Evolutionary conservation across 2,329 filamentous ascomycete species (phyloP), one percentile per base, ranked within the genome.

Genomic region (Aureobasidium sp.): DNA sequence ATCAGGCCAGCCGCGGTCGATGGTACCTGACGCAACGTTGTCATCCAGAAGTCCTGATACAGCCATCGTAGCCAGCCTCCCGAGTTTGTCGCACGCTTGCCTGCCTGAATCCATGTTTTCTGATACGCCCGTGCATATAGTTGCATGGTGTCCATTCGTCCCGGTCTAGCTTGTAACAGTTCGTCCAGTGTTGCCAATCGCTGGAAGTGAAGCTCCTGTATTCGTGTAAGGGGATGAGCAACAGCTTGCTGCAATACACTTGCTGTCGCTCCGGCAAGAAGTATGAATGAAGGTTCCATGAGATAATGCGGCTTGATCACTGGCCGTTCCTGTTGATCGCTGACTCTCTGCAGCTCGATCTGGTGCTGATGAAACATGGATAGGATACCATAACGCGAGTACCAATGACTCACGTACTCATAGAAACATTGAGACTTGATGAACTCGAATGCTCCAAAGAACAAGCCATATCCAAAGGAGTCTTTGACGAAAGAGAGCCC

Each of bases 1-100:
- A 92, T 89, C 63, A 92, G 71, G 0, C 88, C 89, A 0, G 88
- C 88, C 64, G 86, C 88, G 1, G 89, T 92, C 70, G 87, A 89
- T 0, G 89, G 89, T 1, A 90, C 87, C 73, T 91, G 88, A 5
- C 87, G 79, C 59, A 91, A 81, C 0, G 88, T 88, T 60, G 82
- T 86, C 82, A 83, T 84, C 80, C 87, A 85, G 71, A 92, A 91
- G 13, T 85, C 87, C 5, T 83, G 79, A 70, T 88, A 92, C 6
- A 92, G 73, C 82, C 87, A 92, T 15, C 76, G 78, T 26, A 79
- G 71, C 72, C 87, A 78, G 0, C 82, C 81, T 17, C 82, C 79
- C 0, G 83, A 81, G 59, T 86, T 81, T 5, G 77, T 77, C 0
- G 87, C 87, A 65, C 87, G 79, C 1, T 78, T 76, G 13, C 74